These are phyloP conservation scores for Nitzschia palea DNA, from an alignment of 108 stramenopile genomes.

Conservation along the genomic window DNA sequence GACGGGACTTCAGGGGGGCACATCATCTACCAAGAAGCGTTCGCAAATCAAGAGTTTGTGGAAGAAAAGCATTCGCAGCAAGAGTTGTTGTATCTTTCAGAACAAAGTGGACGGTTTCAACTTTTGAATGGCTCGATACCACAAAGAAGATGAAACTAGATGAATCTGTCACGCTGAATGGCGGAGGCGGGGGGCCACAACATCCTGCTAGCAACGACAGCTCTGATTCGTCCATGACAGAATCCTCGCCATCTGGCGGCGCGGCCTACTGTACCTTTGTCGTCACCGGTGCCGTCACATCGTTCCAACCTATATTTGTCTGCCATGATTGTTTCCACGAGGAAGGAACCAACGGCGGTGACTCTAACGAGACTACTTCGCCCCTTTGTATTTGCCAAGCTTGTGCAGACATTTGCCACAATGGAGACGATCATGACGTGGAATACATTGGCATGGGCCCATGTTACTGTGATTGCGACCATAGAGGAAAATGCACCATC, in stretches of 20 bases:
- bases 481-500: slow-evolving; percentile 22
- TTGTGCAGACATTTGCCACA: slow-evolving; percentile 70
- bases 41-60: too few relatives aligned
- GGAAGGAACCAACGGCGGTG: neutral
- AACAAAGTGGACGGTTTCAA: too few relatives aligned
- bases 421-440: slow-evolving; percentile 41
- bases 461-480: slow-evolving; percentile 70
- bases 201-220: neutral
- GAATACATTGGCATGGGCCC: slow-evolving; percentile 66
- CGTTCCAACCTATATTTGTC: slow-evolving; percentile 65
- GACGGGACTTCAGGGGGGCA: too few relatives aligned
- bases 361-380: slow-evolving; percentile 4
- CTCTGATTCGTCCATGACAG: too few relatives aligned
- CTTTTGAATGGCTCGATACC: too few relatives aligned
- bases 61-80: too few relatives aligned
- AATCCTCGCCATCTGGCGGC: too few relatives aligned
- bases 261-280: slow-evolving; percentile 52
- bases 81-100: too few relatives aligned
- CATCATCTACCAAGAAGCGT: too few relatives aligned
- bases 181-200: neutral
- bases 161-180: neutral
- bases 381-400: slow-evolving; percentile 69
- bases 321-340: slow-evolving; percentile 39
- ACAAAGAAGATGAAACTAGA: neutral
- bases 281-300: slow-evolving; percentile 47